Conservation (phyloP, 106 monocot genomes). For the Acanthochlamys bracteata region DNA sequence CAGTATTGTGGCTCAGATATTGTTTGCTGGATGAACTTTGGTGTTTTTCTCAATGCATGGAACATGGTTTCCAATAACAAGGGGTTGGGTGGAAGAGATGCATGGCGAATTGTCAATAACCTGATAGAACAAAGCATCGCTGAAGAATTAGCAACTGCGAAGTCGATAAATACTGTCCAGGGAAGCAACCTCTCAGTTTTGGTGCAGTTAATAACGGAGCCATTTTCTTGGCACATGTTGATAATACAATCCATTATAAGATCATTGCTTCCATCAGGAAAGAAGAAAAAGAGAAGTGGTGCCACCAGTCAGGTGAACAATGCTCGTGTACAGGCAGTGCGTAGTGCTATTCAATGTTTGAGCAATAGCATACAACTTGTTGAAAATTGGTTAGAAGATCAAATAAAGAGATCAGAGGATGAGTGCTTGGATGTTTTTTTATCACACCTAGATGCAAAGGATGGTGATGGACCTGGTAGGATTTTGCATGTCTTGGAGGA, state of each 20-base stretch:
- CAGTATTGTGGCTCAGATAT: constrained; percentile 55
- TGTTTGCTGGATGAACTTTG: constrained; percentile 60
- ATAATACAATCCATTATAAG: constrained; percentile 60
- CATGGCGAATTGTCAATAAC: constrained; percentile 55
- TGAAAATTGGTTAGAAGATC: constrained; percentile 36
- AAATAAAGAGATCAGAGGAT: constrained; percentile 41
- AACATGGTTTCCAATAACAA: constrained; percentile 20
- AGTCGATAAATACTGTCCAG: constrained; percentile 27
- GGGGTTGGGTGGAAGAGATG: constrained; percentile 11
- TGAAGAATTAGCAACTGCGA: constrained; percentile 26
- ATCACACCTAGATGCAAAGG: constrained; percentile 19
- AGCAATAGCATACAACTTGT: constrained; percentile 24
- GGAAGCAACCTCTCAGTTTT: constrained; percentile 40
- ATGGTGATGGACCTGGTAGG: constrained; percentile 18
- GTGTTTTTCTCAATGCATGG: constrained; percentile 80
- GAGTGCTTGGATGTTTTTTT: constrained; percentile 44
- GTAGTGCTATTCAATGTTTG: constrained; percentile 37
- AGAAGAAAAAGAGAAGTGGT: constrained; percentile 71
- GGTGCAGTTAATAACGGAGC: constrained; percentile 59
- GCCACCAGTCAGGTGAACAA: constrained; percentile 15
- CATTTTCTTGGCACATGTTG: constrained; percentile 68
- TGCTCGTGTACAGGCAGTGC: constrained; percentile 20
- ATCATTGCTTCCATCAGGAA: constrained; percentile 50
- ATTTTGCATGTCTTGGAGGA: constrained; percentile 40
- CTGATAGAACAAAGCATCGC: constrained; percentile 42